Evolutionary conservation across 108 stramenopile genomes (phyloP).

Genomic region (Aureococcus anophagefferens): DNA sequence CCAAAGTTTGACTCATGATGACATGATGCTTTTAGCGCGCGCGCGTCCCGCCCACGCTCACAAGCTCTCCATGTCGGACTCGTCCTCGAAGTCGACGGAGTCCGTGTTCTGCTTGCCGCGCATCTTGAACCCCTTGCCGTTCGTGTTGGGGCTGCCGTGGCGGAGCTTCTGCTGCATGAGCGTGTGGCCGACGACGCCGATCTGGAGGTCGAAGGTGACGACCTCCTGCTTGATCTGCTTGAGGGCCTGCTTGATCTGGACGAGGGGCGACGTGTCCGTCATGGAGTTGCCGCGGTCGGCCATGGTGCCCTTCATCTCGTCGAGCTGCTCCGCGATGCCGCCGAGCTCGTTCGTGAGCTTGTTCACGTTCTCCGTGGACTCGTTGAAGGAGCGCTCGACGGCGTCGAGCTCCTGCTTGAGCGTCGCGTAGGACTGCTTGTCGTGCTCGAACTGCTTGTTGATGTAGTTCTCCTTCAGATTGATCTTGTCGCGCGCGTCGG

Average conservation of each 20-base stretch:
- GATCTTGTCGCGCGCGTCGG: constrained; percentile 37
- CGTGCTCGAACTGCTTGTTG: constrained; percentile 32
- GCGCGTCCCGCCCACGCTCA: too few species aligned
- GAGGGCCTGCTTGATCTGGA: constrained; percentile 48
- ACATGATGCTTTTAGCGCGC: too few species aligned
- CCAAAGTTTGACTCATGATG: too few species aligned
- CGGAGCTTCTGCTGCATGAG: constrained; percentile 5
- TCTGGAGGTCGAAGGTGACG: constrained; percentile 46
- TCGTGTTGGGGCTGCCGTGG: not conserved
- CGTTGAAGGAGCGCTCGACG: constrained; percentile 19
- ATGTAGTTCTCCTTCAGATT: constrained; percentile 43
- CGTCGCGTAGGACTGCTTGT: constrained; percentile 23
- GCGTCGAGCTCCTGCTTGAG: constrained; percentile 21
- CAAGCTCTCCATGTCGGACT: not conserved
- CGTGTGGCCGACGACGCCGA: constrained; percentile 51
- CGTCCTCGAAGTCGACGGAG: not conserved
- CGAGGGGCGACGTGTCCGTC: constrained; percentile 54
- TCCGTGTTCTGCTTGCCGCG: not conserved
- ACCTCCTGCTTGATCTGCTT: constrained; percentile 47
- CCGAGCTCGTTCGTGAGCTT: constrained; percentile 38
- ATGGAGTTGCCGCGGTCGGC: constrained; percentile 39
- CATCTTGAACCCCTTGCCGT: constrained; percentile 16
- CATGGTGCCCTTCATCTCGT: constrained; percentile 43
- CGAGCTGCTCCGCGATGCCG: constrained; percentile 37
- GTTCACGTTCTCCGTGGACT: constrained; percentile 16